These are phyloP conservation scores for Plasmopara halstedii DNA, from an alignment of 352 stramenopile genomes.

Conservation along the genomic window DNA sequence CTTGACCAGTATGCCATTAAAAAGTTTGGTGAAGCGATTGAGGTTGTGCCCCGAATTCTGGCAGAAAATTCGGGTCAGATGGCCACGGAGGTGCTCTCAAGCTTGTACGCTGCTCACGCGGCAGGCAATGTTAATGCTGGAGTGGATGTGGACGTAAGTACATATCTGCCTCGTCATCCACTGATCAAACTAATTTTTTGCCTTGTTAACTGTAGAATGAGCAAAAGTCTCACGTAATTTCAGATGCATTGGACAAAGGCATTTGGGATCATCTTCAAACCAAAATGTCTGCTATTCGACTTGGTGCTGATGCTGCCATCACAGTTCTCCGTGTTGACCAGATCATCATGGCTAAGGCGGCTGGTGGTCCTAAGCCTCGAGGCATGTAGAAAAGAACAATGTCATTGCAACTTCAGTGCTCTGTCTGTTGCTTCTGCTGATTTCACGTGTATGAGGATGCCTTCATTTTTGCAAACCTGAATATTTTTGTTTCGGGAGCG, in stretches of 20 bases:
- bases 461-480: too few relatives aligned
- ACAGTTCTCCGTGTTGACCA: conserved; percentile 99
- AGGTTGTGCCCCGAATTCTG: conserved; percentile 96
- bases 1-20: conserved; percentile 99
- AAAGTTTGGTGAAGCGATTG: conserved; percentile 97
- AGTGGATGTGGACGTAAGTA: conserved; percentile 91
- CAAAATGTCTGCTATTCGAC: conserved; percentile 95
- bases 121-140: conserved; percentile 87
- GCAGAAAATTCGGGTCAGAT: conserved; percentile 97
- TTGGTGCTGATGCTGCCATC: conserved; percentile 95
- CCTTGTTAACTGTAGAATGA: too few relatives aligned
- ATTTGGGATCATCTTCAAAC: conserved; percentile 94
- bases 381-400: conserved; percentile 33
- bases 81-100: conserved; percentile 90
- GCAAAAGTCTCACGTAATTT: conserved; percentile 72
- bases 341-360: conserved; percentile 99
- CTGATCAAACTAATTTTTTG: too few relatives aligned
- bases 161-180: too few relatives aligned
- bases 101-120: conserved; percentile 91
- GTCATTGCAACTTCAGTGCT: not conserved
- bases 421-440: too few relatives aligned
- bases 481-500: too few relatives aligned
- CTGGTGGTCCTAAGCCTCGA: conserved; percentile 91
- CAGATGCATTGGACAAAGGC: conserved; percentile 58
- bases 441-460: too few relatives aligned